Evolutionary conservation across 192 early-diverging fungal genomes (phyloP).

Genomic region (Backusella parvicylindrica): DNA sequence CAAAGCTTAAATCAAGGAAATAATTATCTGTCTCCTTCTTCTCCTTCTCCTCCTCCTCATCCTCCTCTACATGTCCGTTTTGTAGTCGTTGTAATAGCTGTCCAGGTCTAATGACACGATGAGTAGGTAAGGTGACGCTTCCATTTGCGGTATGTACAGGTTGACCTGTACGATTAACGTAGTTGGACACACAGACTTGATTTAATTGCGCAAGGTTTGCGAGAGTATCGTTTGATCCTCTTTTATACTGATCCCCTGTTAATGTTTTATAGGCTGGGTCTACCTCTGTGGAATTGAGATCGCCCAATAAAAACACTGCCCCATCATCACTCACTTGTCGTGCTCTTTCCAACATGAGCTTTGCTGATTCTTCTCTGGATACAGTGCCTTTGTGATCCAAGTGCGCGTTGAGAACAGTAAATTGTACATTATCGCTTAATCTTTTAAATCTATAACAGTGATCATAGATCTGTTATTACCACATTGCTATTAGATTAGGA

Average conservation of each 20-base stretch:
- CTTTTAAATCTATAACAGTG: conserved; percentile 20
- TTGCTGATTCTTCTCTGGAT: conserved; percentile 26
- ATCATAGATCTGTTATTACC: neutral
- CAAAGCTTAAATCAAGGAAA: conserved; percentile 33
- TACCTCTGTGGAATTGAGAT: conserved; percentile 29
- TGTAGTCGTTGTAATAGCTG: neutral
- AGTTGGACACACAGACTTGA: neutral
- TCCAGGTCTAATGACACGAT: conserved; percentile 11
- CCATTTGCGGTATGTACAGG: conserved; percentile 8
- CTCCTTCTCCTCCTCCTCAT: neutral
- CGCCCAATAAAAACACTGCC: conserved; percentile 23
- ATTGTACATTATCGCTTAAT: conserved; percentile 7
- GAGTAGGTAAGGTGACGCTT: conserved; percentile 17
- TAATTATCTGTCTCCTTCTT: neutral
- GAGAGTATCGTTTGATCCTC: conserved; percentile 7
- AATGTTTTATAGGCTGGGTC: conserved; percentile 24
- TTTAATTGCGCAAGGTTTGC: conserved; percentile 9
- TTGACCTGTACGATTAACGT: neutral
- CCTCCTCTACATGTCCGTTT: neutral
- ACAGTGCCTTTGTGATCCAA: conserved; percentile 22
- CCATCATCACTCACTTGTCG: neutral
- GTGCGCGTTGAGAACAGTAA: conserved; percentile 33
- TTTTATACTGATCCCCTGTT: conserved; percentile 9
- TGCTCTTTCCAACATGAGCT: conserved; percentile 17
- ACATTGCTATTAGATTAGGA: too few species aligned